phyloP scores from a whole-genome alignment of 257 asterid species.

The Salvia splendens region DNA sequence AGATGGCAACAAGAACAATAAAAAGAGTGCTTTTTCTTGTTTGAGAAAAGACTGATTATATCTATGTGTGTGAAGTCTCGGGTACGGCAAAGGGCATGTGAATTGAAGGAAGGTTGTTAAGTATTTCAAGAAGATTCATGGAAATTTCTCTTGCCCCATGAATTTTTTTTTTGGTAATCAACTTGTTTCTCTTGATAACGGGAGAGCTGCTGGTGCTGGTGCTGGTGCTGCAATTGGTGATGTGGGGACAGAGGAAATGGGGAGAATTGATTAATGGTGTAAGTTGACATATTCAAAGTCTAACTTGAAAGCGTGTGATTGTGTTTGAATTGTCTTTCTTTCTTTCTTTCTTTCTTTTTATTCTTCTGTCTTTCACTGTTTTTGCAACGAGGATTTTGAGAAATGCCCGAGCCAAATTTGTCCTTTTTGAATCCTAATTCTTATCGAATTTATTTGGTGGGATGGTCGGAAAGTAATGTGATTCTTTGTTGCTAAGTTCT shows the following conservation, averaged over 20 bases:
- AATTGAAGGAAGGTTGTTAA: conserved; percentile 25
- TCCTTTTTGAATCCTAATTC: too few relatives aligned
- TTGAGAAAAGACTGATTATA: conserved; percentile 15
- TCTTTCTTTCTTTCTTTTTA: not conserved
- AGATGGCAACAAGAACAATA: not conserved
- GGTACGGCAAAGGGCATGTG: conserved; percentile 35
- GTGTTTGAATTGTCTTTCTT: conserved; percentile 22
- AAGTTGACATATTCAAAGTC: conserved; percentile 46
- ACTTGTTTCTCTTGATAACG: conserved; percentile 16
- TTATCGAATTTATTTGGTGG: too few relatives aligned
- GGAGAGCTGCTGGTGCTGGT: not conserved
- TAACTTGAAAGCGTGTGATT: conserved; percentile 30
- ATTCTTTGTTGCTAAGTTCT: too few relatives aligned
- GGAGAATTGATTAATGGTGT: conserved; percentile 9
- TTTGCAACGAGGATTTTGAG: too few relatives aligned
- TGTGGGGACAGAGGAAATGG: conserved; percentile 27
- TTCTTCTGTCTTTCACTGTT: not conserved
- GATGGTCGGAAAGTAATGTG: too few relatives aligned
- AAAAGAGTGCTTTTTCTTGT: conserved; percentile 24
- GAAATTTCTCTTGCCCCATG: conserved; percentile 35
- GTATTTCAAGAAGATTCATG: conserved; percentile 41
- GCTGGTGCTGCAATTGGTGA: conserved; percentile 3
- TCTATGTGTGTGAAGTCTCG: conserved; percentile 33
- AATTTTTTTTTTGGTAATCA: not conserved
- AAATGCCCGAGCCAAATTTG: too few relatives aligned